These are phyloP conservation scores for Leishmania gerbilli DNA, from an alignment of 208 protist genomes.

Conservation along the genomic window DNA sequence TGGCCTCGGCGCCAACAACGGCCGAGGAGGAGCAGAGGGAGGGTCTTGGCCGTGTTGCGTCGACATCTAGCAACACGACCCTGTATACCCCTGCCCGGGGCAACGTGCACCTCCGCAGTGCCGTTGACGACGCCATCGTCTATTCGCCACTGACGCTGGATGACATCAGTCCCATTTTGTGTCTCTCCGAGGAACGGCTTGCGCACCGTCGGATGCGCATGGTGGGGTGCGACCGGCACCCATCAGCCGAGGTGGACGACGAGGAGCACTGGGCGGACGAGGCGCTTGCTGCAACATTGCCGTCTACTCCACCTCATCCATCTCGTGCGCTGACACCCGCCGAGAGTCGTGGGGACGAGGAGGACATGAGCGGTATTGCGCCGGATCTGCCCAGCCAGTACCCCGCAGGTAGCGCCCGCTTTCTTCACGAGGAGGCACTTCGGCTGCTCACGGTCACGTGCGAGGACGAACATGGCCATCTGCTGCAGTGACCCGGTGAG, in stretches of 20 bases:
- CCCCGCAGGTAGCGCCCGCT: not conserved
- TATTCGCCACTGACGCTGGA: slow-evolving; percentile 26
- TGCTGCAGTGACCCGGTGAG: not conserved
- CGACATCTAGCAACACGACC: not conserved
- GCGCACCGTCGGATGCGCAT: not conserved
- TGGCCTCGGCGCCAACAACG: not conserved
- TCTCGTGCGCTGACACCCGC: not conserved
- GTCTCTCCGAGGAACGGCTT: slow-evolving; percentile 15
- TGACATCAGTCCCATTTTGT: slow-evolving; percentile 26
- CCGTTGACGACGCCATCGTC: slow-evolving; percentile 17
- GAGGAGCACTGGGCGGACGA: not conserved
- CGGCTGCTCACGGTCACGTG: slow-evolving; percentile 7
- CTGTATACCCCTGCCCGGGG: not conserved
- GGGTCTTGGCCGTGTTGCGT: not conserved
- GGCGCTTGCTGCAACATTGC: too few species aligned
- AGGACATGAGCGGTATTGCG: not conserved
- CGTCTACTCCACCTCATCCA: not conserved
- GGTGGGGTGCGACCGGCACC: not conserved
- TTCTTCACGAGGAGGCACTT: slow-evolving; percentile 14
- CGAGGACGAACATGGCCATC: not conserved
- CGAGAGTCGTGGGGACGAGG: not conserved
- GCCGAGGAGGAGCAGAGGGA: not conserved
- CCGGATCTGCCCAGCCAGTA: not conserved
- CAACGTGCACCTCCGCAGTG: slow-evolving; percentile 7
- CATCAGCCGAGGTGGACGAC: not conserved